phyloP scores from a whole-genome alignment of 2,329 filamentous ascomycete genomes.

The Phoma sp. region DNA sequence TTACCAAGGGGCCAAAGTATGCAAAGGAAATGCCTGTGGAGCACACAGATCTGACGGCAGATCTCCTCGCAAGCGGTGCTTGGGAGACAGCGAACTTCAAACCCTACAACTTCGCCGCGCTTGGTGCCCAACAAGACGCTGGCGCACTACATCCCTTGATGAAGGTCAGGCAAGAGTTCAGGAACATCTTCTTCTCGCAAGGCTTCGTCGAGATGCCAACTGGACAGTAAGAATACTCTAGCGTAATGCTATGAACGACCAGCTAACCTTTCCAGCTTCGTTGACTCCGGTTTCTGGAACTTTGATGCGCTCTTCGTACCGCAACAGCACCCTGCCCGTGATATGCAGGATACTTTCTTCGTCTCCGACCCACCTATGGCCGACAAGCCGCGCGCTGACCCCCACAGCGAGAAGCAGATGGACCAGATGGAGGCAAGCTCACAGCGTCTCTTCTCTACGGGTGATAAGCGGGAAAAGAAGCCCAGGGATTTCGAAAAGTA shows the following conservation, averaged over 20 bases:
- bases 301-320: constrained; percentile 97
- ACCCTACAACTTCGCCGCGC: constrained; percentile 79
- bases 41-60: constrained; percentile 91
- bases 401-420: constrained; percentile 55
- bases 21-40: constrained; percentile 88
- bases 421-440: constrained; percentile 58
- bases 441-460: constrained; percentile 62
- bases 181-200: constrained; percentile 99
- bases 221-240: constrained; percentile 62
- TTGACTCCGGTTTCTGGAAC: constrained; percentile 99
- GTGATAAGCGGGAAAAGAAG: constrained; percentile 59
- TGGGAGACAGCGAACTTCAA: constrained; percentile 96
- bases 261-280: constrained; percentile 63
- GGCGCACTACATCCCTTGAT: constrained; percentile 69
- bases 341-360: constrained; percentile 98
- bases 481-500: constrained; percentile 79
- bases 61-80: constrained; percentile 85
- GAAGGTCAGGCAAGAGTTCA: constrained; percentile 95
- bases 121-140: constrained; percentile 67
- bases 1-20: constrained; percentile 86
- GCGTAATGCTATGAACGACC: neutral
- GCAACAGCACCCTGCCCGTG: constrained; percentile 95
- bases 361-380: constrained; percentile 86
- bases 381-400: constrained; percentile 69
- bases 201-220: constrained; percentile 99